Base-by-base conservation (phyloP, 345 rosid species). In the Arabidopsis arenosa region DNA sequence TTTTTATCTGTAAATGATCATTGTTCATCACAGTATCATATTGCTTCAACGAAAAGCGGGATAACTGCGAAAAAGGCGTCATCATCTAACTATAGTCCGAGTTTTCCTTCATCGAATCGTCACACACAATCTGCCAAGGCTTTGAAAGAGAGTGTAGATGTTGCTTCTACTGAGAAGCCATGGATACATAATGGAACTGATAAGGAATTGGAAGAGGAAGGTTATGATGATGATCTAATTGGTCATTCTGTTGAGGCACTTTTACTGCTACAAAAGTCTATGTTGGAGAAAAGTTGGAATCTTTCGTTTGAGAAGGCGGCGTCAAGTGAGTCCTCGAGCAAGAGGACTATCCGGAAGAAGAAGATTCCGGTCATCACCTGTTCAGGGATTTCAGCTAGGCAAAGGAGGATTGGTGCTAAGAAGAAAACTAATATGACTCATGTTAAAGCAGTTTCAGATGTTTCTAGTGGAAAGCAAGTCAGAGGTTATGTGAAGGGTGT, bases 231-330 rank as follows among this genome's bases (percentile, higher is more conserved):
- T 54, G 82, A 43, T 41, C 39, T 63, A 30, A 14, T 84, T 53
- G 84, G 84, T 66, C 83, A 67, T 72, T 90, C 93, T 2, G 81
- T 93, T 23, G 97, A 93, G 48, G 96, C 90, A 51, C 87, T 91
- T 33, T 87, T 93, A 26, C 70, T 93, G 81, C 80, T 93, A 67
- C 98, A 94, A 84, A 94, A 87, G 82, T 88, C 93, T 62, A 86
- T 92, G 89, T 86, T 94, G 37, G 98, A 94, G 65, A 88, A 93
- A 77, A 97, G 92, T 48, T 94, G 98, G 98, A 90, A 81, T 69
- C 97, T 94, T 79, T 86, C 96, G 14, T 87, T 91, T 74, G 90
- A 89, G 52, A 79, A 85, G 63, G 80, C 72, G 2, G 67, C 53
- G 14, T 73, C 73, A 23, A 44, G 53, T 77, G 84, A 81, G 55